These are phyloP conservation scores for Vitis rotundifolia DNA, from an alignment of 164 flowering plant genomes.

Conservation along the genomic window DNA sequence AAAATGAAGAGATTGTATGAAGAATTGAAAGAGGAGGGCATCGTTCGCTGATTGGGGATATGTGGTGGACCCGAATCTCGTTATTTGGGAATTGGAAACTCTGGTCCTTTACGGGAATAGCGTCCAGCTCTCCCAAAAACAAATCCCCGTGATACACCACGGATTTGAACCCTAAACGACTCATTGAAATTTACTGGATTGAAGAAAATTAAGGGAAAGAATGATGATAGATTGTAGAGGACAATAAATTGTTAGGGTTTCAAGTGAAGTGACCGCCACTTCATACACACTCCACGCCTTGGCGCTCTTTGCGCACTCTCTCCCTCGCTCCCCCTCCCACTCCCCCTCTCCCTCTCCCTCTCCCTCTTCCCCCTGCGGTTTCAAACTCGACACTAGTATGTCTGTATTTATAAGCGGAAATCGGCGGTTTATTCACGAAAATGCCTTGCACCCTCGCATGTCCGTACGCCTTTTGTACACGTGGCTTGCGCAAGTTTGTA, in stretches of 20 bases:
- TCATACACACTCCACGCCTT: no score
- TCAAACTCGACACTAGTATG: background rate
- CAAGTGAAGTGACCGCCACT: background rate
- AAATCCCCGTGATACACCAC: constrained; percentile 65
- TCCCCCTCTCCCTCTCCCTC: constrained; percentile 17
- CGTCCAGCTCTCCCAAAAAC: constrained; percentile 71
- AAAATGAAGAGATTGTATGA: constrained; percentile 66
- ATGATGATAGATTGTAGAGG: no score
- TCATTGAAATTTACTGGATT: constrained; percentile 42
- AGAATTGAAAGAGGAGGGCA: constrained; percentile 83
- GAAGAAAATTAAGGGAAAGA: no score
- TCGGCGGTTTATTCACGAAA: background rate
- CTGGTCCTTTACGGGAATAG: constrained; percentile 41
- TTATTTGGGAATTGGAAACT: constrained; percentile 76
- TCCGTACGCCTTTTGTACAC: no score
- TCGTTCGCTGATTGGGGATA: constrained; percentile 70
- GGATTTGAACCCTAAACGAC: constrained; percentile 63
- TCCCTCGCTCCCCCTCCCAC: constrained; percentile 3
- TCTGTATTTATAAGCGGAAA: constrained; percentile 11
- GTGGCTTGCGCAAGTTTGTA: no score
- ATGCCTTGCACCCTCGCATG: no score
- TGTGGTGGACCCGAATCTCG: constrained; percentile 76
- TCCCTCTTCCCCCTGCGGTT: constrained; percentile 13
- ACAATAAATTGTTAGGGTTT: constrained; percentile 1
- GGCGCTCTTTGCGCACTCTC: background rate